A percentile compares a stretch with the other conserved stretches of the same genome.
Evolutionary conservation across 2,329 filamentous ascomycete species (phyloP).

Genomic region (Madurella fahalii): DNA sequence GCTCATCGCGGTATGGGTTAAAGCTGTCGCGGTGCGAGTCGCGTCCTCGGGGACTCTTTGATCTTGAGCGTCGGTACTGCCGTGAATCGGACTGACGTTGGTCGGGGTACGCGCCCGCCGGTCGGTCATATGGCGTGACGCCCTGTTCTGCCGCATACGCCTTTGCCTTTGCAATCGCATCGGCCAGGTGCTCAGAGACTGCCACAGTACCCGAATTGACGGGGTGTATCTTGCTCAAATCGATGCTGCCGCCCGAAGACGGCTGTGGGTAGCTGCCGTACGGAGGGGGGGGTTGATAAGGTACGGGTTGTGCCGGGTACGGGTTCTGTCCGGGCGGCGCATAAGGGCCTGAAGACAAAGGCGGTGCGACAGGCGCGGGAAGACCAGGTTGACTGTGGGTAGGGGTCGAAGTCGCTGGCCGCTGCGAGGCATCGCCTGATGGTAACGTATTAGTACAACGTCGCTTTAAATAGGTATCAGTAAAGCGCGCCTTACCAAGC

Average conservation of each 20-base stretch:
- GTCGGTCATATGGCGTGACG: conserved; percentile 59
- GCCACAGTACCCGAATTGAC: conserved; percentile 70
- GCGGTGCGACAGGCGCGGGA: conserved; percentile 8
- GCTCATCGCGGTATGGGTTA: conserved; percentile 82
- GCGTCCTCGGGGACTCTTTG: conserved; percentile 69
- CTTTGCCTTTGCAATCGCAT: conserved; percentile 80
- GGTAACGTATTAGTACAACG: background rate
- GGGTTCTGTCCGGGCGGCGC: conserved; percentile 22
- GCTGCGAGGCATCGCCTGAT: conserved; percentile 22
- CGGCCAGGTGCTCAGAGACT: conserved; percentile 59
- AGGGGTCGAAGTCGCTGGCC: conserved; percentile 24
- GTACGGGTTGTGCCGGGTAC: conserved; percentile 20
- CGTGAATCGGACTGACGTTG: conserved; percentile 47
- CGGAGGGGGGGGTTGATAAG: conserved; percentile 17
- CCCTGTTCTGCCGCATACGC: conserved; percentile 78
- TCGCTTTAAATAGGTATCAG: background rate
- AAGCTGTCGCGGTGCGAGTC: conserved; percentile 70
- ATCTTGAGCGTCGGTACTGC: conserved; percentile 62
- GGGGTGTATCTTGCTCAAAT: conserved; percentile 75
- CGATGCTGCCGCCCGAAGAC: conserved; percentile 69
- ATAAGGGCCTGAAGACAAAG: conserved; percentile 10
- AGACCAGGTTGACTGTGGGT: conserved; percentile 21
- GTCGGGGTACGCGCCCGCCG: conserved; percentile 42
- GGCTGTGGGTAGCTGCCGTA: conserved; percentile 53
- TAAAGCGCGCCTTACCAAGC: conserved; percentile 8